Evolutionary conservation across 2,329 filamentous ascomycete species (phyloP).

Genomic region (Westerdykella ornata): DNA sequence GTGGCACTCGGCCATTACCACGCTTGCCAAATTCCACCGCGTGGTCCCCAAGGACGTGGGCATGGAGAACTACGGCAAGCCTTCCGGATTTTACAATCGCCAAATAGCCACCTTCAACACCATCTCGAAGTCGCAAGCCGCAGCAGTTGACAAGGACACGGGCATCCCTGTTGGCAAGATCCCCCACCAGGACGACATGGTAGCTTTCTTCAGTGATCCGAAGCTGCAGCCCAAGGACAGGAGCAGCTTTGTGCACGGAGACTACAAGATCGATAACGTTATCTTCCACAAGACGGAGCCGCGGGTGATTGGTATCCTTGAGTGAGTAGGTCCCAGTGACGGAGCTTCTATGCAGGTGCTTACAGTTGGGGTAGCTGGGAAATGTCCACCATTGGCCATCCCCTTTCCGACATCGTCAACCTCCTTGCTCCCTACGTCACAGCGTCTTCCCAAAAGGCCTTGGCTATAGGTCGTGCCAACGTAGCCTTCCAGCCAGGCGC

Average conservation of each 20-base stretch:
- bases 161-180: slow-evolving; percentile 70
- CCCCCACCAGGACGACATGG: slow-evolving; percentile 74
- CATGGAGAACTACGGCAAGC: slow-evolving; percentile 66
- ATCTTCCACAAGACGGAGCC: slow-evolving; percentile 81
- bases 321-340: slow-evolving; percentile 48
- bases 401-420: slow-evolving; percentile 84
- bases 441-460: slow-evolving; percentile 34
- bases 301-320: slow-evolving; percentile 82
- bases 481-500: slow-evolving; percentile 54
- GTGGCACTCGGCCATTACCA: slow-evolving; percentile 78
- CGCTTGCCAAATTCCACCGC: slow-evolving; percentile 77
- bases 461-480: slow-evolving; percentile 37
- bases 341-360: slow-evolving; percentile 2
- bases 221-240: slow-evolving; percentile 67
- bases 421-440: slow-evolving; percentile 50
- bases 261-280: slow-evolving; percentile 72
- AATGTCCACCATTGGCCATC: slow-evolving; percentile 97
- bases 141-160: slow-evolving; percentile 69
- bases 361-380: slow-evolving; percentile 58
- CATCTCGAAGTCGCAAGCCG: slow-evolving; percentile 72
- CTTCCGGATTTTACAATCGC: slow-evolving; percentile 71
- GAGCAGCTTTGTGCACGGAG: slow-evolving; percentile 78
- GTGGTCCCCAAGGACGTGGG: slow-evolving; percentile 61
- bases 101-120: slow-evolving; percentile 77
- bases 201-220: slow-evolving; percentile 67